Percentiles rank a stretch among this genome's conserved stretches.
These are phyloP conservation scores for Paraphaeosphaeria minitans DNA, from an alignment of 2,329 filamentous ascomycete species.

Conservation along the genomic window DNA sequence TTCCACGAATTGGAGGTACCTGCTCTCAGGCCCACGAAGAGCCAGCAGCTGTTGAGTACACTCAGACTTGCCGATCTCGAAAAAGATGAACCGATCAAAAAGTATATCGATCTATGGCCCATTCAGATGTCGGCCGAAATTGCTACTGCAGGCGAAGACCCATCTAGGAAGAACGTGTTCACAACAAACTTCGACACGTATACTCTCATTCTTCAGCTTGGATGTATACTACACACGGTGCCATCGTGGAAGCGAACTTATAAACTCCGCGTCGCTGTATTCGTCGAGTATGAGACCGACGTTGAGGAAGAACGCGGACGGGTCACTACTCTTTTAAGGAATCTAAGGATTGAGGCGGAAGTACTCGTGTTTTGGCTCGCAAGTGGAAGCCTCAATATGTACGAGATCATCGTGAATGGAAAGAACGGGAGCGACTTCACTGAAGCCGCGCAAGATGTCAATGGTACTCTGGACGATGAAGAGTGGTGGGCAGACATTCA, in stretches of 20 bases:
- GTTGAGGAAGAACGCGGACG: slow-evolving; percentile 77
- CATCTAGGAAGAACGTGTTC: slow-evolving; percentile 63
- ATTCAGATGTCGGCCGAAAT: slow-evolving; percentile 93
- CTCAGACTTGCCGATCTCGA: slow-evolving; percentile 42
- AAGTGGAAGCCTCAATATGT: slow-evolving; percentile 71
- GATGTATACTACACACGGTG: slow-evolving; percentile 82
- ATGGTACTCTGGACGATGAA: slow-evolving; percentile 70
- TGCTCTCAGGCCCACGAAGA: slow-evolving; percentile 34
- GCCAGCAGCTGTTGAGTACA: slow-evolving; percentile 31
- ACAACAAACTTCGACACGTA: slow-evolving; percentile 94
- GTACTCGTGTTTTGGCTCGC: slow-evolving; percentile 83
- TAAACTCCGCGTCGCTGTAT: slow-evolving; percentile 77
- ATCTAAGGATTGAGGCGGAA: slow-evolving; percentile 79
- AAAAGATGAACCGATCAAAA: slow-evolving; percentile 67
- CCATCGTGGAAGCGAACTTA: slow-evolving; percentile 79
- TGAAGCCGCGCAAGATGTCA: slow-evolving; percentile 65
- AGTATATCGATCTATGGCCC: slow-evolving; percentile 86
- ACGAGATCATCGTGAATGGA: slow-evolving; percentile 78
- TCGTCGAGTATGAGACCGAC: slow-evolving; percentile 87
- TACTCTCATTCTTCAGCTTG: slow-evolving; percentile 83
- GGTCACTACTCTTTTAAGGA: slow-evolving; percentile 75
- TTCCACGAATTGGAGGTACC: slow-evolving; percentile 80
- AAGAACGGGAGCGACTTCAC: slow-evolving; percentile 55
- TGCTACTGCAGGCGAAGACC: slow-evolving; percentile 56
- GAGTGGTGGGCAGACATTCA: slow-evolving; percentile 84